Evolutionary conservation across 306 rosid species (phyloP).

Genomic region (Malus asiatica): DNA sequence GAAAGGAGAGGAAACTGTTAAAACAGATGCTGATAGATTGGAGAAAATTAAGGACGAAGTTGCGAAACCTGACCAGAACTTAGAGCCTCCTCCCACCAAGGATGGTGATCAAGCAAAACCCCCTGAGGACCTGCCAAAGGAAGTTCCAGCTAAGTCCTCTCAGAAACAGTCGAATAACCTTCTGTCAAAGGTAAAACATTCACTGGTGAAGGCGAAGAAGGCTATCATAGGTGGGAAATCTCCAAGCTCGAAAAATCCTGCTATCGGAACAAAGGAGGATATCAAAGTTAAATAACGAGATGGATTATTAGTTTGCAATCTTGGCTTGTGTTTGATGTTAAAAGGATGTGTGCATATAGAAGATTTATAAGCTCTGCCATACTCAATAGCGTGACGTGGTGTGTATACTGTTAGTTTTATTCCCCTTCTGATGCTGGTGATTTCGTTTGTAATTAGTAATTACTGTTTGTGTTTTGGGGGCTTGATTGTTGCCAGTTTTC

Average conservation of each 20-base stretch:
- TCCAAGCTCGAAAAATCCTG: conserved; percentile 52
- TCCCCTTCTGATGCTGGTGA: conserved; percentile 20
- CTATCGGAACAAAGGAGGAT: conserved; percentile 55
- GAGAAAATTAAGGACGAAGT: conserved; percentile 32
- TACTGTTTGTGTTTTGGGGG: conserved; percentile 11
- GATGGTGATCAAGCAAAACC: conserved; percentile 32
- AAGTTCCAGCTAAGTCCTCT: conserved; percentile 43
- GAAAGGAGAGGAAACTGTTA: conserved; percentile 29
- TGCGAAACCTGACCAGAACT: conserved; percentile 34
- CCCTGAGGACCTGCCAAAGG: conserved; percentile 42
- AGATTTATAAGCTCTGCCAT: conserved; percentile 37
- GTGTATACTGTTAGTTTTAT: conserved; percentile 18
- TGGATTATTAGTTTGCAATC: conserved; percentile 18
- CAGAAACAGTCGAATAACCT: conserved; percentile 66
- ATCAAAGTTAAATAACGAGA: conserved; percentile 53
- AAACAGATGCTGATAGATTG: conserved; percentile 1
- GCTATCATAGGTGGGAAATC: conserved; percentile 78
- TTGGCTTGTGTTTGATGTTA: conserved; percentile 35
- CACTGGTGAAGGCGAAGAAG: conserved; percentile 78
- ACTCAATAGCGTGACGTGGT: conserved; percentile 32
- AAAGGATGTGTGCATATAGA: conserved; percentile 42
- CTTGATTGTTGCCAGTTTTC: conserved; percentile 13
- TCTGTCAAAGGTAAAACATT: conserved; percentile 69
- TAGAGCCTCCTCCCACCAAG: conserved; percentile 27
- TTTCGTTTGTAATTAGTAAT: conserved; percentile 35